phyloP scores from a whole-genome alignment of 1,284 basidiomycete species.

The Pascua guehoae region DNA sequence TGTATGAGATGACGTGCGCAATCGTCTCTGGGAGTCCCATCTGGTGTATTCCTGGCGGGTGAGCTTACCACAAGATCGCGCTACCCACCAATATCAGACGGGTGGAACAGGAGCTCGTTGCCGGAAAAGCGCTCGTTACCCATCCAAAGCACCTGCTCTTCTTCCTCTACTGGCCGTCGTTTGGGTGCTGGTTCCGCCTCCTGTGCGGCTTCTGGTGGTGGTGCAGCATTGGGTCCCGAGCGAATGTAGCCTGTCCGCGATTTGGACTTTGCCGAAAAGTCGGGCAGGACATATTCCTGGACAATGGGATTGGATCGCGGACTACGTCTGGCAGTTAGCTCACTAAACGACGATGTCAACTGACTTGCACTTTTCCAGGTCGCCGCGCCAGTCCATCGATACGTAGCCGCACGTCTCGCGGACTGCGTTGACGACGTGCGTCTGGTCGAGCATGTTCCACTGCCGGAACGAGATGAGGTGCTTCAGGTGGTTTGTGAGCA shows the following conservation, averaged over 20 bases:
- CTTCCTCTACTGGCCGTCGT: constrained; percentile 34
- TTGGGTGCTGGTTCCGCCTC: neutral
- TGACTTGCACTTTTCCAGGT: constrained; percentile 76
- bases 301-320: constrained; percentile 61
- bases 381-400: constrained; percentile 65
- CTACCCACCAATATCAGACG: constrained; percentile 76
- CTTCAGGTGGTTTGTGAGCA: constrained; percentile 90
- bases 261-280: constrained; percentile 65
- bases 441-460: constrained; percentile 95
- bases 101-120: constrained; percentile 82
- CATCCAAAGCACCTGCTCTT: constrained; percentile 79
- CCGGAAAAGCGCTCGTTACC: constrained; percentile 84
- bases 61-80: neutral
- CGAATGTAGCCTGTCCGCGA: constrained; percentile 61
- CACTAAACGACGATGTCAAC: constrained; percentile 27
- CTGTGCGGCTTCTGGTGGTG: neutral
- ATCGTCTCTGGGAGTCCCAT: constrained; percentile 72
- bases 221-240: constrained; percentile 38
- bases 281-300: constrained; percentile 84
- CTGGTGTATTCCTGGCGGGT: constrained; percentile 65
- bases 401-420: constrained; percentile 86
- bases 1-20: constrained; percentile 65
- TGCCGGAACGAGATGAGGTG: constrained; percentile 90
- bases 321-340: constrained; percentile 21
- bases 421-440: constrained; percentile 83